Conservation (phyloP, 2,329 filamentous ascomycete genomes). For the Ascochyta lentis region DNA sequence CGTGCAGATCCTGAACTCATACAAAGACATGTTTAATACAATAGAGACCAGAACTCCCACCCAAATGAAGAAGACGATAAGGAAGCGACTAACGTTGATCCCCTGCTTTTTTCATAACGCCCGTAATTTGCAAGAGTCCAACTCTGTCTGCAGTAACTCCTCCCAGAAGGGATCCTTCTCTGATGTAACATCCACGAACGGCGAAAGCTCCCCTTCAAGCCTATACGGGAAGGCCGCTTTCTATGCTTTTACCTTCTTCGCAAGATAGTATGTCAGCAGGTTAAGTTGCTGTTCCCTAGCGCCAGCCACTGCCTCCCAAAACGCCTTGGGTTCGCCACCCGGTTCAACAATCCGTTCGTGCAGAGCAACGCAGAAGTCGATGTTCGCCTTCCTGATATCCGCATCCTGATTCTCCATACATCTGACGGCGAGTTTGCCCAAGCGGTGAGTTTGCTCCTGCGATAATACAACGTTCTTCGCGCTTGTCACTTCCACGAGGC, state of each 20-base stretch:
- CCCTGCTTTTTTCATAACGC: slow-evolving; percentile 6
- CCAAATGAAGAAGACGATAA: neutral
- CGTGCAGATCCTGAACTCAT: neutral
- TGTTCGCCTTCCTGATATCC: slow-evolving; percentile 69
- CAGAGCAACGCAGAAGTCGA: slow-evolving; percentile 77
- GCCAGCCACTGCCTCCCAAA: slow-evolving; percentile 71
- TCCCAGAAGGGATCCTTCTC: neutral
- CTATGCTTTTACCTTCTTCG: slow-evolving; percentile 50
- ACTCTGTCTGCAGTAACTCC: neutral
- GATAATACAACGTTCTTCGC: slow-evolving; percentile 41
- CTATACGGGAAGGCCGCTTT: neutral
- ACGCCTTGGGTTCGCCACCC: slow-evolving; percentile 53
- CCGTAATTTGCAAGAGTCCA: neutral
- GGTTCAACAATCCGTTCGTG: slow-evolving; percentile 56
- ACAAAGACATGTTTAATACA: neutral
- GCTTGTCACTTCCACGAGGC: slow-evolving; percentile 44
- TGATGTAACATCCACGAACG: neutral
- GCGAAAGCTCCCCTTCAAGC: neutral
- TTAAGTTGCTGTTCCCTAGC: slow-evolving; percentile 77
- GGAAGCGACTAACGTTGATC: slow-evolving; percentile 1
- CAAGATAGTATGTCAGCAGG: slow-evolving; percentile 81
- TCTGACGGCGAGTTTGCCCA: slow-evolving; percentile 49
- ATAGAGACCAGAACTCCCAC: neutral
- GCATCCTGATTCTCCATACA: slow-evolving; percentile 49
- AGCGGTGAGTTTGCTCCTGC: slow-evolving; percentile 44